Evolutionary conservation across 345 rosid genomes (phyloP), one percentile per base, ranked within the genome.

Genomic region (rapeseed (Brassica napus)): DNA sequence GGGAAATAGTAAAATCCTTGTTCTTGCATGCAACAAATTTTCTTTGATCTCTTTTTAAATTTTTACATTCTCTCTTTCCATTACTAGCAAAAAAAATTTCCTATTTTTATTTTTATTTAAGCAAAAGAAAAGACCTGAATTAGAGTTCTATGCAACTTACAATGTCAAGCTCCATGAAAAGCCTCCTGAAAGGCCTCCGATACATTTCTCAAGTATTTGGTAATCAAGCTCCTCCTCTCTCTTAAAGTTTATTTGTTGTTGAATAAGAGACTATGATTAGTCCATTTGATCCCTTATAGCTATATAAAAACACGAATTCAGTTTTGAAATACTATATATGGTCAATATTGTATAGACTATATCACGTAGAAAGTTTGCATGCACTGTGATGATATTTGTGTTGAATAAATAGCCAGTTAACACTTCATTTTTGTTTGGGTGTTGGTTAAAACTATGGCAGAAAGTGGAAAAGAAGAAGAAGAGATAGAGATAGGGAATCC

Each of bases 401-500:
- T 54, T 54, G 59, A 54, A 54, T 54, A n/a, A 49, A 44, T 44
- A 49, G 57, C 57, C 16, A n/a, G 18, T 5, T 49, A 49, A 49
- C 18, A 4, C 15, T 49, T 49, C 3, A 11, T 10, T 42, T 44
- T 44, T 12, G 15, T 49, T 49, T 49, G 57, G 18, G 21, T 14
- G 18, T 63, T 82, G 84, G 39, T 10, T 34, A 44, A 6, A 35
- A 35, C 6, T 16, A 66, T 66, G 23, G 52, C 81, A 90, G 96
- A 92, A 9, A 84, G 89, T 74, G 97, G 82, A 72, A 88, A 91
- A 76, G 94, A 94, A 78, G 82, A 87, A 64, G 82, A 87, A 64
- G 97, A 94, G 71, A 90, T 94, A 87, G 79, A 85, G 73, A 94
- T 94, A 66, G 98, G 98, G 54, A 55, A 26, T 66, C 98, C 98